Base-by-base conservation (phyloP, 306 rosid genomes). In the Sicyos baderoa region DNA sequence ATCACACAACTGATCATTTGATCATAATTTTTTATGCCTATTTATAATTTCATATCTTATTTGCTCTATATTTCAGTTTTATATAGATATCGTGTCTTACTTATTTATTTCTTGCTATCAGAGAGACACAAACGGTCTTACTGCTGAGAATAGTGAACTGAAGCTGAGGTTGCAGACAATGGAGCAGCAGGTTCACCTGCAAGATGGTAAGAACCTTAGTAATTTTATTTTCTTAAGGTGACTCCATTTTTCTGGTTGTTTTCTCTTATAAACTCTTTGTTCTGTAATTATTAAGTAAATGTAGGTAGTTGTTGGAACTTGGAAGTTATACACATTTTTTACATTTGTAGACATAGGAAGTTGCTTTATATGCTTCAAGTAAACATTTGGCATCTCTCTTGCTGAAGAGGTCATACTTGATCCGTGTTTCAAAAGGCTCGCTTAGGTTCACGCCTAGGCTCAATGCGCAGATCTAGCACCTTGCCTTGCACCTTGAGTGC, bases 171-270 rank as follows among this genome's bases (percentile, higher is more conserved):
- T 92, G 86, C 97, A 92, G 84, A 80, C 96, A 70, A 89, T 89
- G 95, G 97, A 92, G 80, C 97, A 92, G 80, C 96, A 92, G 77
- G 97, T 92, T 79, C 96, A 87, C 79, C 76, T 92, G 82, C 96
- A 92, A 81, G 97, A 92, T 81, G 97, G 97, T 92, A 84, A 82
- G 84, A 35, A 9, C 17, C 19, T 37, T 25, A 25, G 47, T 18
- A 17, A 17, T 45, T 22, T 18, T 18, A n/a, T 11, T 69, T 57
- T 72, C 29, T 72, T 51, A 15, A 35, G 63, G 47, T 54, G 60
- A 21, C 50, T 70, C 13, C 75, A 6, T 54, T 35, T 5, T 5
- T 50, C 40, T 53, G 54, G 52, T 40, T 35, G 35, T 19, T 53
- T 54, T 18, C 44, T 56, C 8, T 52, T 69, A 9, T 68, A 18